A percentile compares a stretch with the other conserved stretches of the same genome.
These are phyloP conservation scores for Solanum corneliomulleri DNA, from an alignment of 257 asterid genomes.

Conservation along the genomic window DNA sequence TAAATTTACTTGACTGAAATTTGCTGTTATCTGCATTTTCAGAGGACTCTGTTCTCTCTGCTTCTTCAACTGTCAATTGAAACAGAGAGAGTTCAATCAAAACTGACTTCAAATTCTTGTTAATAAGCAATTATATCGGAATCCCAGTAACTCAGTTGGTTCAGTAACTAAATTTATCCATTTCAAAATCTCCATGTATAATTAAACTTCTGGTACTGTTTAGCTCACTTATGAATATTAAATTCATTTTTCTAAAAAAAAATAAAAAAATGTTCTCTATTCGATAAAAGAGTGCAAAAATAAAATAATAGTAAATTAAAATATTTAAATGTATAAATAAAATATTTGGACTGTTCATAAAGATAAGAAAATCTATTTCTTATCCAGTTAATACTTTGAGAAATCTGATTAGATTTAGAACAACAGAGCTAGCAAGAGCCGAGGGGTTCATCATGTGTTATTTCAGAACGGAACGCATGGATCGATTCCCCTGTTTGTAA, in stretches of 20 bases:
- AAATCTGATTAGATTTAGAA: not conserved
- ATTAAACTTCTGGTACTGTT: not conserved
- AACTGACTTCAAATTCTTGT: not conserved
- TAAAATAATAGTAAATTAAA: not conserved
- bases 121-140: too few species aligned
- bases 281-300: not conserved
- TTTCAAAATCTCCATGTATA: too few species aligned
- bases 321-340: not conserved
- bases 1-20: not conserved
- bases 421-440: too few species aligned
- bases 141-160: fast-evolving
- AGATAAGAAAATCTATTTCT: not conserved
- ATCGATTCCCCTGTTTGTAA: too few species aligned
- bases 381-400: not conserved
- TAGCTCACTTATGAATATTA: not conserved
- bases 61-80: not conserved
- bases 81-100: not conserved
- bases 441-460: too few species aligned
- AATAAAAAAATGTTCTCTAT: not conserved
- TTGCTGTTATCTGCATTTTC: not conserved
- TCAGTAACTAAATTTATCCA: too few species aligned
- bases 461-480: too few species aligned
- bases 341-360: not conserved
- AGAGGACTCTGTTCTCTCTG: not conserved
- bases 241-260: not conserved